A percentile compares a stretch with the other conserved stretches of the same genome.
Evolutionary conservation across 805 yeast species (phyloP).

Genomic region (Teunomyces tritomae): DNA sequence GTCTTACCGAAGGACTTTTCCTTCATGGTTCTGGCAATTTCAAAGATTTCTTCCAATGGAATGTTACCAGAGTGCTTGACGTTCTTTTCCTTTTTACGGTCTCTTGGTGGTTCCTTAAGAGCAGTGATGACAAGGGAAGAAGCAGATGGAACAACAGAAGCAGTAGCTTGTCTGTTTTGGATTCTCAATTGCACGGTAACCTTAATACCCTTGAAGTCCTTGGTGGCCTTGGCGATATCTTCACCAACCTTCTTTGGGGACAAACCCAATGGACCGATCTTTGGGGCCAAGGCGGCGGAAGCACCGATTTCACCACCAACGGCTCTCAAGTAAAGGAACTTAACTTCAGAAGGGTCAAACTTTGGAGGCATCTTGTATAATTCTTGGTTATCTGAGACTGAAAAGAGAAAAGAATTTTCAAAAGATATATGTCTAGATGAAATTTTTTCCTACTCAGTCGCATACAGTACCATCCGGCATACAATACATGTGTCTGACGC

Average conservation of each 20-base stretch:
- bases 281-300: conserved; percentile 98
- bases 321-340: conserved; percentile 98
- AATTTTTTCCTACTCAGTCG: conserved; percentile 1
- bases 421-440: conserved; percentile 3
- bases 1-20: conserved; percentile 97
- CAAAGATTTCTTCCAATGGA: conserved; percentile 92
- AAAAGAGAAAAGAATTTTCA: conserved; percentile 1
- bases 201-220: conserved; percentile 97
- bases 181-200: conserved; percentile 98
- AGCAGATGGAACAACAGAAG: conserved; percentile 99
- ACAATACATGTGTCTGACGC: neutral
- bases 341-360: conserved; percentile 98
- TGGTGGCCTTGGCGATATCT: conserved; percentile 99
- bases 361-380: conserved; percentile 81
- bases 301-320: conserved; percentile 99
- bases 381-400: conserved; percentile 7
- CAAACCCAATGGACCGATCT: conserved; percentile 99
- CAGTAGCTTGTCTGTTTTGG: conserved; percentile 99
- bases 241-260: conserved; percentile 99
- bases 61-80: conserved; percentile 99
- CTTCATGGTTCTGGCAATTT: conserved; percentile 96
- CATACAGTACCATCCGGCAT: neutral
- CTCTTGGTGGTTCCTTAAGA: conserved; percentile 99
- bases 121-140: conserved; percentile 98
- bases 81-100: conserved; percentile 99